These are phyloP conservation scores for Microdochium trichocladiopsis DNA, from an alignment of 2,329 filamentous ascomycete genomes.

Conservation along the genomic window DNA sequence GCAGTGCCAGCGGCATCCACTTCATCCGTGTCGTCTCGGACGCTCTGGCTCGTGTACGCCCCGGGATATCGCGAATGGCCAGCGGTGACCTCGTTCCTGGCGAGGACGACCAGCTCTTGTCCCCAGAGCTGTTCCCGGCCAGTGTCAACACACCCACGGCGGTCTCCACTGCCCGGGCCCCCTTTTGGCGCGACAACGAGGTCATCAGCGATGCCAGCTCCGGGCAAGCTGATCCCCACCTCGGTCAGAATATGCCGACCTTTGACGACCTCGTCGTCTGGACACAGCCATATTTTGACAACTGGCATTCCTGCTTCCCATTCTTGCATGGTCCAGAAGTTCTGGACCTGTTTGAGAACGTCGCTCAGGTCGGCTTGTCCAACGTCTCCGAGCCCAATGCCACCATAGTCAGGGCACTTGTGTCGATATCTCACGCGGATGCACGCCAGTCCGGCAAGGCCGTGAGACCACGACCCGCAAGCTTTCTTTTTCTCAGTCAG, in stretches of 20 bases:
- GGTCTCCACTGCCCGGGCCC: slow-evolving; percentile 10
- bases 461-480: slow-evolving; percentile 26
- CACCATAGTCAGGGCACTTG: slow-evolving; percentile 37
- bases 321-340: slow-evolving; percentile 48
- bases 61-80: slow-evolving; percentile 18
- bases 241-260: no score
- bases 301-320: slow-evolving; percentile 50
- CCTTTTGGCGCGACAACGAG: slow-evolving; percentile 29
- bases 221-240: not conserved
- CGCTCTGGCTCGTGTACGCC: slow-evolving; percentile 28
- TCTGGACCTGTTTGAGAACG: slow-evolving; percentile 35
- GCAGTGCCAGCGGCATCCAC: slow-evolving; percentile 51
- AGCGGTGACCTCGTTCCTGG: slow-evolving; percentile 42
- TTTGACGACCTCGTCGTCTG: slow-evolving; percentile 43
- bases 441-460: slow-evolving; percentile 30
- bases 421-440: slow-evolving; percentile 48
- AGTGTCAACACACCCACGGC: slow-evolving; percentile 7
- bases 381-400: slow-evolving; percentile 25
- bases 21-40: slow-evolving; percentile 49
- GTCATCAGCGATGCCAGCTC: slow-evolving; percentile 5
- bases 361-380: slow-evolving; percentile 23
- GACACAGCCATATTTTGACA: slow-evolving; percentile 46
- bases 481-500: slow-evolving; percentile 38
- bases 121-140: slow-evolving; percentile 7
- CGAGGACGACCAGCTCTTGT: slow-evolving; percentile 43